phyloP scores from a whole-genome alignment of 495 filamentous ascomycete species.

The Penicillium atrosanguineum region DNA sequence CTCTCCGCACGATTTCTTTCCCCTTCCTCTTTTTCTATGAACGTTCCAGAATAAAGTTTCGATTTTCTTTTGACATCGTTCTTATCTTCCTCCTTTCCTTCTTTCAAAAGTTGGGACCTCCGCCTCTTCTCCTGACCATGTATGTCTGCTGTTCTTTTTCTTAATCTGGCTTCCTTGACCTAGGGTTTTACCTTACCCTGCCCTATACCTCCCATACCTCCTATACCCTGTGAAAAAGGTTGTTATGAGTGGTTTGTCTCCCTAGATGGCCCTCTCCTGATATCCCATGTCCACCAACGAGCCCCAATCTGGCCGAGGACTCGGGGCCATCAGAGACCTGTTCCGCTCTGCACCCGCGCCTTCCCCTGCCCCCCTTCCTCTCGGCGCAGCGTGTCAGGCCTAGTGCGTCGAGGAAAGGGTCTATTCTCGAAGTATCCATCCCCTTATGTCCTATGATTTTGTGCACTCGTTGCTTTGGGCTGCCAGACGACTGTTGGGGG shows the following conservation, averaged over 20 bases:
- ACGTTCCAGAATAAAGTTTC: constrained; percentile 27
- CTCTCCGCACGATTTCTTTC: constrained; percentile 19
- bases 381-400: constrained; percentile 32
- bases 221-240: not conserved
- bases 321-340: constrained; percentile 35
- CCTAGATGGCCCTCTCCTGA: constrained; percentile 32
- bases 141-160: constrained; percentile 29
- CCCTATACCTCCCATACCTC: not conserved
- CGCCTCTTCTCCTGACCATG: constrained; percentile 17
- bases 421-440: constrained; percentile 40
- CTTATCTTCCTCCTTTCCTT: constrained; percentile 11
- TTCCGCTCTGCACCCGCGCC: constrained; percentile 36
- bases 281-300: constrained; percentile 40
- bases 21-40: constrained; percentile 17
- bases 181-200: constrained; percentile 4
- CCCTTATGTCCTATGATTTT: constrained; percentile 8
- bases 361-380: constrained; percentile 28
- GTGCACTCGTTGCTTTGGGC: not conserved
- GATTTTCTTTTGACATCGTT: constrained; percentile 7
- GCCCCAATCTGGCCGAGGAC: constrained; percentile 35
- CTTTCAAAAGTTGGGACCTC: constrained; percentile 2
- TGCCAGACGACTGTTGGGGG: not conserved
- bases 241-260: constrained; percentile 20
- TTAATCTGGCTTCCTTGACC: constrained; percentile 11
- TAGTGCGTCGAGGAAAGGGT: constrained; percentile 42